Conservation (phyloP, 2,329 filamentous ascomycete genomes). For the Exophiala aquamarina region DNA sequence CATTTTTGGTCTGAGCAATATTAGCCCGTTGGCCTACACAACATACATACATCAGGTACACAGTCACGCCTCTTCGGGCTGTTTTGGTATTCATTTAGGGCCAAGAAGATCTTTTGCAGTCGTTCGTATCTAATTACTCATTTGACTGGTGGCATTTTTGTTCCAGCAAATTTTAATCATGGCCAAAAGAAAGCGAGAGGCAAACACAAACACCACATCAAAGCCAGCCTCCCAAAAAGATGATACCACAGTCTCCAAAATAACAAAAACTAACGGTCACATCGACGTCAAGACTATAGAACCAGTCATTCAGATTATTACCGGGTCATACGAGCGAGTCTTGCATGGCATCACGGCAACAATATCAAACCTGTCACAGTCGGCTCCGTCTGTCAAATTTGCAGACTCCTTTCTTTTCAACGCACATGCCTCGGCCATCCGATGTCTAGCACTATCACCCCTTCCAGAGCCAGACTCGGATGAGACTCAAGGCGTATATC, state of each 20-base stretch:
- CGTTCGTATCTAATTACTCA: too few species aligned
- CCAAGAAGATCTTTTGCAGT: too few species aligned
- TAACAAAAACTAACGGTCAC: constrained; percentile 32
- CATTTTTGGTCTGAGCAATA: too few species aligned
- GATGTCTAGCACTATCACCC: constrained; percentile 82
- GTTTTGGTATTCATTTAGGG: too few species aligned
- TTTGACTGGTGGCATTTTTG: too few species aligned
- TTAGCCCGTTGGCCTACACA: too few species aligned
- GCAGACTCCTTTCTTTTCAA: constrained; percentile 95
- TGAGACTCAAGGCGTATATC: constrained; percentile 75
- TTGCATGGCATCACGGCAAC: constrained; percentile 87
- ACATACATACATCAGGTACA: too few species aligned
- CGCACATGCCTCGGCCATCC: constrained; percentile 85
- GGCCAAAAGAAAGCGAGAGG: constrained; percentile 47
- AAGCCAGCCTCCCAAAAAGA: constrained; percentile 14
- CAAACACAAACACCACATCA: constrained; percentile 1
- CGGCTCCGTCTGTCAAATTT: constrained; percentile 59
- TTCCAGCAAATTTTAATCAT: constrained; percentile 2
- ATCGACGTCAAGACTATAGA: constrained; percentile 34
- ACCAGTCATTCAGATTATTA: constrained; percentile 77
- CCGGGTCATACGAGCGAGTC: constrained; percentile 90
- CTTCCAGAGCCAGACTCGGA: constrained; percentile 55
- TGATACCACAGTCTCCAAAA: constrained; percentile 21
- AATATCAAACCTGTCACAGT: constrained; percentile 45
- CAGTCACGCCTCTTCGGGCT: too few species aligned